Percentiles rank a stretch among this genome's conserved stretches.
Evolutionary conservation across 805 yeast genomes (phyloP).

Genomic region (Grigorovia humatica): DNA sequence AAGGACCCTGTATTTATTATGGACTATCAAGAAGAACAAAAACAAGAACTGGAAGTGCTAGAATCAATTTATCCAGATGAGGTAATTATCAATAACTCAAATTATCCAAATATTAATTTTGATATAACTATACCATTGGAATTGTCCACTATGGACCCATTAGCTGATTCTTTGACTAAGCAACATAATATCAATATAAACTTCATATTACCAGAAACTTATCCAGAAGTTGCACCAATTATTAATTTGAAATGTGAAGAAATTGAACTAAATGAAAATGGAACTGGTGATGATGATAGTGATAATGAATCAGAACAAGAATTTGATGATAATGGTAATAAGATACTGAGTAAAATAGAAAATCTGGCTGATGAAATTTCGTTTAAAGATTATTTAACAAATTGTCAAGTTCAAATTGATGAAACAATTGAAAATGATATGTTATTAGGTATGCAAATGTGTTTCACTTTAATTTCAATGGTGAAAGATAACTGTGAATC

Average conservation of each 20-base stretch:
- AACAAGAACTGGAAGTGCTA: constrained; percentile 81
- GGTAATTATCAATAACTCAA: constrained; percentile 34
- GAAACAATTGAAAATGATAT: constrained; percentile 41
- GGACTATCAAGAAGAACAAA: constrained; percentile 78
- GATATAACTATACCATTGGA: constrained; percentile 50
- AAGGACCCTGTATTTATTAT: constrained; percentile 25
- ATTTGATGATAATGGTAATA: constrained; percentile 39
- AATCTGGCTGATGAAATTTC: constrained; percentile 49
- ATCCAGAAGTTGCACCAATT: constrained; percentile 73
- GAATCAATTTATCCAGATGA: constrained; percentile 94
- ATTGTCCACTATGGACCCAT: constrained; percentile 28
- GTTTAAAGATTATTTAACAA: constrained; percentile 38
- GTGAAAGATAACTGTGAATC: constrained; percentile 76
- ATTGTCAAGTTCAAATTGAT: constrained; percentile 27
- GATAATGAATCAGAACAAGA: constrained; percentile 30
- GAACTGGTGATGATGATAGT: constrained; percentile 25
- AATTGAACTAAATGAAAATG: constrained; percentile 20
- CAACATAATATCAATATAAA: constrained; percentile 45
- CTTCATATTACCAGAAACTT: constrained; percentile 65
- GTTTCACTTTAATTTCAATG: constrained; percentile 67
- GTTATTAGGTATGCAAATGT: constrained; percentile 83
- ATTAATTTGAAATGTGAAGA: constrained; percentile 33
- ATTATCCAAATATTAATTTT: constrained; percentile 35
- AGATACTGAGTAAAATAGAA: constrained; percentile 36
- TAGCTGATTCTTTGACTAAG: constrained; percentile 33